Evolutionary conservation across 2,329 filamentous ascomycete genomes (phyloP), one percentile per base, ranked within the genome.

Genomic region (Aspergillus pseudoglaucus): DNA sequence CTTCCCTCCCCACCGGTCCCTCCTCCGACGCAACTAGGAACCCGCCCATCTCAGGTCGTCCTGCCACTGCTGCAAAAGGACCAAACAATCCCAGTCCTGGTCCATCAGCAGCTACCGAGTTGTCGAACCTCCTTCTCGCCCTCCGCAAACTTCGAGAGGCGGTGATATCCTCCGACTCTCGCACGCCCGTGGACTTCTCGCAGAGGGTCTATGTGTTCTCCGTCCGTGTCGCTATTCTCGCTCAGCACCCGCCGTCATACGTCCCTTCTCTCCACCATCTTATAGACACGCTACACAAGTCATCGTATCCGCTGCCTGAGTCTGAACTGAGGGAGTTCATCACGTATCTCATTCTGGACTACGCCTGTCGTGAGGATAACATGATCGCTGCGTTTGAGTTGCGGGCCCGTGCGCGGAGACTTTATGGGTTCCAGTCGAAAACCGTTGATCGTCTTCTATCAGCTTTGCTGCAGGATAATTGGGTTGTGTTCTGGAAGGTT

Each of bases 101-200:
- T 56, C 56, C 67, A 38, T 63, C 71, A 22, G 74, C 78, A 48
- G 77, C 79, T 10, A 79, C 81, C 55, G 83, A 87, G 54, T 78
- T 96, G 25, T 79, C 84, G 2, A 81, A 80, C 17, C 82, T 97
- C 45, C 77, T 96, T 46, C 80, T 87, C 59, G 88, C 91, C 3
- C 84, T 97, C 63, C 84, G 93, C 53, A 97, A 96, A 67, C 80
- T 98, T 27, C 83, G 93, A 48, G 93, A 98, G 73, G 90, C 85
- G 20, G 84, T 97, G 42, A 81, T 95, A 2, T 88, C 70, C 48
- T 70, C 69, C n/a, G 62, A 88, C 10, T 84, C 87, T 7, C 81
- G 83, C 46, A 82, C 90, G 17, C 74, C 77, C 32, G 87, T 95
- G 62, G 75, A 81, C 45, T 98, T 98, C 68, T 84, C 91, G 1